Evolutionary conservation across 495 filamentous ascomycete genomes (phyloP), one percentile per base, ranked within the genome.

Genomic region (Platismatia glauca): DNA sequence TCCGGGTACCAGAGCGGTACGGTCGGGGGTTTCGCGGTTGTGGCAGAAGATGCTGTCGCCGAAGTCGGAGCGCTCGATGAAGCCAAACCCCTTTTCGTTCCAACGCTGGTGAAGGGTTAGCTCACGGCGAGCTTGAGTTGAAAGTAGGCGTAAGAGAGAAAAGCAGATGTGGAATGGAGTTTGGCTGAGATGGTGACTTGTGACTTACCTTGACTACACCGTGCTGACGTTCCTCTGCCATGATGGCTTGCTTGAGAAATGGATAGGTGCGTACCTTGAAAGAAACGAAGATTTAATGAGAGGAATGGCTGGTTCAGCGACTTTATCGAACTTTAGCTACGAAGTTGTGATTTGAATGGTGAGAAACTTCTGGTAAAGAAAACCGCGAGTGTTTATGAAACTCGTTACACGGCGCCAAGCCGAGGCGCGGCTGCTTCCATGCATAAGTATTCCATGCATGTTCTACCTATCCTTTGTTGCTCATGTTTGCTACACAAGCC

Each of bases 31-130:
- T 16, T 65, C 58, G 29, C 58, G 24, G 0, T 31, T 48, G 35
- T 65, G 63, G 33, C 63, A 65, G 24, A 65, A 65, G 15, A 65
- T 20, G 37, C 63, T 65, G 56, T 34, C 31, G 35, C 35, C 39
- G 39, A 59, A 59, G 33, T 60, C 34, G 8, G 48, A 1, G 22
- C 57, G 63, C 8, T 55, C 33, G 37, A 65, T 65, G 63, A 65
- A 65, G 9, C 63, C 63, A 38, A 65, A 65, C 20, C 63, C 63
- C 31, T 65, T 65, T 20, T 65, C 63, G 37, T 29, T 65, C 63
- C 63, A 65, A 16, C 33, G 41, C 63, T 65, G 39, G 7, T 24
- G 16, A 38, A 0, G 31, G 12, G 35, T 61, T 31, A 61, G 59
- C 16, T 12, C 2, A 20, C 7, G 20, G 20, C 7, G 43, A 44